Evolutionary conservation across 2,329 filamentous ascomycete genomes (phyloP), one percentile per base, ranked within the genome.

Genomic region (Didymella exigua): DNA sequence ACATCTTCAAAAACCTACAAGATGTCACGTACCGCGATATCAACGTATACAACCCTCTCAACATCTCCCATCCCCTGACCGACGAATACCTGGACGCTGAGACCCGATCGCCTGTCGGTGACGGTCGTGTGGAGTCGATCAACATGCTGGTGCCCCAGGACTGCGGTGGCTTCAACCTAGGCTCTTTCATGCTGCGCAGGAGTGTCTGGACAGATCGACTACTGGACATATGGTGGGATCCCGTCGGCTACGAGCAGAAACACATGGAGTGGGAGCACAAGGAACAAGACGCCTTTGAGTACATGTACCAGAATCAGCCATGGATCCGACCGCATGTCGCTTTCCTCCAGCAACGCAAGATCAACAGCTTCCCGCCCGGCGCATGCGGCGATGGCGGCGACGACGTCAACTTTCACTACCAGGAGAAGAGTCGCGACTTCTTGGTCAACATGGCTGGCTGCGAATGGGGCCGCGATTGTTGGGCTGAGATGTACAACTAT

Each of bases 251-350:
- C 75, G 95, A 99, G 77, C 95, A 99, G 77, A 96, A 92, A 73
- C 95, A 99, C 75, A 97, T 97, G 93, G 86, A 95, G 59, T 99
- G 95, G 95, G 93, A 95, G 70, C 95, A 99, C 81, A 98, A 98
- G 75, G 95, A 99, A 75, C 95, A 99, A 77, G 93, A 98, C 71
- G 91, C 93, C 1, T 79, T 99, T 36, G 93, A 97, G 77, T 89
- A 96, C 77, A 82, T 99, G 59, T 99, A 99, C 78, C 84, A 82
- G 53, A 89, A 89, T 50, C 93, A 98, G 73, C 91, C 95, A 0
- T 99, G 95, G 93, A 86, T 98, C 49, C 87, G 95, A 55, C 87
- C 90, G 51, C 90, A 95, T 66, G 88, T 92, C 3, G 93, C 86
- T 4, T 99, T 99, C 77, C 83, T 97, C 41, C 89, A 90, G 0